These are phyloP conservation scores for Middelhovenomyces tepae DNA, from an alignment of 805 yeast genomes.

Conservation along the genomic window DNA sequence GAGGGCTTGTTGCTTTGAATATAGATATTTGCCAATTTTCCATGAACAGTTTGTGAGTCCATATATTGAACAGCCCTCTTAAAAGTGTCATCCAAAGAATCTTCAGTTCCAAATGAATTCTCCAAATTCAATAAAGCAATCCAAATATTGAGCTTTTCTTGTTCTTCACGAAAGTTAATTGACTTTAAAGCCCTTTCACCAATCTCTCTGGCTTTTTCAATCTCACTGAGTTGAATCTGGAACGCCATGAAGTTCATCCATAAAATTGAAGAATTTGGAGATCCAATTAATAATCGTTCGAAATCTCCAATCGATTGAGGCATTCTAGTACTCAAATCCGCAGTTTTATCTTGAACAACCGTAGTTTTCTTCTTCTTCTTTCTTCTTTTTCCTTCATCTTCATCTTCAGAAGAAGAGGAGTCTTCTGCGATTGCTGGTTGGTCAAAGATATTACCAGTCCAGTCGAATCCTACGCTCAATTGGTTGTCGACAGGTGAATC, in stretches of 20 bases:
- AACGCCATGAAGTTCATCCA: slow-evolving; percentile 99
- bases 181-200: slow-evolving; percentile 89
- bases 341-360: slow-evolving; percentile 70
- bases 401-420: slow-evolving; percentile 48
- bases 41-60: slow-evolving; percentile 81
- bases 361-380: slow-evolving; percentile 35
- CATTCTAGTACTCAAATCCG: slow-evolving; percentile 69
- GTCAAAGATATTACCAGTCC: slow-evolving; percentile 87
- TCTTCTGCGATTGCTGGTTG: slow-evolving; percentile 34
- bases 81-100: slow-evolving; percentile 70
- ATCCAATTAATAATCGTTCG: slow-evolving; percentile 84
- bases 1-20: slow-evolving; percentile 61
- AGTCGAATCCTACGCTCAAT: slow-evolving; percentile 81
- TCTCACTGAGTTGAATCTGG: slow-evolving; percentile 88
- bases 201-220: slow-evolving; percentile 89
- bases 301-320: slow-evolving; percentile 91
- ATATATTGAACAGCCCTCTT: slow-evolving; percentile 80
- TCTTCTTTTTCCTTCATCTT: slow-evolving; percentile 38
- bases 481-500: slow-evolving; percentile 39
- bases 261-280: slow-evolving; percentile 83
- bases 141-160: slow-evolving; percentile 91
- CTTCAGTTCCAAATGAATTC: slow-evolving; percentile 83
- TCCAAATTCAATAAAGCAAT: slow-evolving; percentile 91
- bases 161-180: slow-evolving; percentile 83
- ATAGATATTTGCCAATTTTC: slow-evolving; percentile 67